Evolutionary conservation across 305 asterid genomes (phyloP).

Genomic region (Solanum hybrid): DNA sequence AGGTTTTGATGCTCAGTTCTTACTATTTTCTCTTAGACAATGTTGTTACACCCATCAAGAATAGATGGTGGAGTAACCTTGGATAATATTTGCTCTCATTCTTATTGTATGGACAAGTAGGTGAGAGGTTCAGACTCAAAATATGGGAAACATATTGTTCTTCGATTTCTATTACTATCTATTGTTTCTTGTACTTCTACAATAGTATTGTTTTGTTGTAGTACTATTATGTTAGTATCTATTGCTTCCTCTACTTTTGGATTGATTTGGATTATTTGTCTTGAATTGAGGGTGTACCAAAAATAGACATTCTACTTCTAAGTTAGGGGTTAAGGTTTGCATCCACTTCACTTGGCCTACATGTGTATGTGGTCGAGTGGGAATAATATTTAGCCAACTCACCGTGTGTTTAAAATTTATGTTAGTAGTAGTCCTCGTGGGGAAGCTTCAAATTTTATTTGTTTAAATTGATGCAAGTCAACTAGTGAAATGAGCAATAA

Average conservation of each 20-base stretch:
- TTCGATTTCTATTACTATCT: background rate
- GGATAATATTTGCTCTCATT: background rate
- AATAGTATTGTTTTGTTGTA: background rate
- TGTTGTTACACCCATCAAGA: background rate
- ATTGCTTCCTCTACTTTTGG: background rate
- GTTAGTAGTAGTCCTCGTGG: background rate
- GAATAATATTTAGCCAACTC: background rate
- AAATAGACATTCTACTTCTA: background rate
- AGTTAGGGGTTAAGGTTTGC: background rate
- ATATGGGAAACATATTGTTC: too few relatives aligned
- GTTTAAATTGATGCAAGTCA: background rate
- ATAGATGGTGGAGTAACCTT: background rate
- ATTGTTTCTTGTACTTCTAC: background rate
- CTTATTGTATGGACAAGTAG: background rate
- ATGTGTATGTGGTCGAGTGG: background rate
- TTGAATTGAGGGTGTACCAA: background rate
- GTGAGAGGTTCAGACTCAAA: background rate
- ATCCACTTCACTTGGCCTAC: background rate
- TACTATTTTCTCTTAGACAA: background rate
- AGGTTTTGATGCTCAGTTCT: background rate
- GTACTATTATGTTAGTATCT: too few relatives aligned
- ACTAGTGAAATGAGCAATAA: background rate
- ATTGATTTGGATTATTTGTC: background rate
- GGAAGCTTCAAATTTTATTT: background rate
- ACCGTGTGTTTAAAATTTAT: background rate